These are phyloP conservation scores for Populus simonii DNA, from an alignment of 345 rosid species.

Conservation along the genomic window DNA sequence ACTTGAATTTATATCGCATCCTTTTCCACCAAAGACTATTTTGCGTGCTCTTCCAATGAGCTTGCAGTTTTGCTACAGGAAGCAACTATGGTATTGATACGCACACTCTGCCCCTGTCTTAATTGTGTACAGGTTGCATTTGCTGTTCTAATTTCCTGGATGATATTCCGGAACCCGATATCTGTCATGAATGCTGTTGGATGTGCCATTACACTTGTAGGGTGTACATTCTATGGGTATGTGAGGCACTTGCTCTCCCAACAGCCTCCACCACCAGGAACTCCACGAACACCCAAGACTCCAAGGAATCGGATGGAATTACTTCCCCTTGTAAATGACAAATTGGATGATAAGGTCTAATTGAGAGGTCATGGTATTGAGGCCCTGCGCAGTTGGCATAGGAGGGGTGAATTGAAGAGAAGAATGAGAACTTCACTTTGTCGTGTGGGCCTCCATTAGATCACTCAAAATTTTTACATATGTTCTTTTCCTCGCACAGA, in stretches of 20 bases:
- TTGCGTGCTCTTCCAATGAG: background rate
- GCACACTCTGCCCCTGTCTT: background rate
- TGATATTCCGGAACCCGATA: slow-evolving; percentile 92
- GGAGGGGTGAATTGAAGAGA: background rate
- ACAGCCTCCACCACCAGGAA: slow-evolving; percentile 59
- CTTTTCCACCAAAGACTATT: background rate
- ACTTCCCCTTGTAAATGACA: slow-evolving; percentile 89
- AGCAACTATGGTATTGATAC: background rate
- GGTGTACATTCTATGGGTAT: slow-evolving; percentile 95
- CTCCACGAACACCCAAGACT: slow-evolving; percentile 87
- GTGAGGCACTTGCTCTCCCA: slow-evolving; percentile 85
- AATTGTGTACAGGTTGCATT: slow-evolving; percentile 69
- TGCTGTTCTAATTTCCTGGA: slow-evolving; percentile 91
- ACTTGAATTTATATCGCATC: background rate
- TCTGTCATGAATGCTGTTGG: slow-evolving; percentile 83
- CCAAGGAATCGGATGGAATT: slow-evolving; percentile 73
- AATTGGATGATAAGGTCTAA: slow-evolving; percentile 80
- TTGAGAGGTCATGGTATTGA: background rate
- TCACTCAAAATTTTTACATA: slow-evolving; percentile 1
- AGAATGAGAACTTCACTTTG: background rate
- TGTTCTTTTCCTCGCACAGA: slow-evolving; percentile 7
- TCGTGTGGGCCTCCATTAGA: slow-evolving; percentile 18
- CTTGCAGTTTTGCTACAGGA: background rate
- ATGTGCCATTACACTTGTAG: slow-evolving; percentile 82
- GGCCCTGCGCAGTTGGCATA: slow-evolving; percentile 6